A percentile compares a stretch with the other conserved stretches of the same genome.
Conservation (phyloP, 192 early-diverging fungal genomes). For the Coemansia furcata region DNA sequence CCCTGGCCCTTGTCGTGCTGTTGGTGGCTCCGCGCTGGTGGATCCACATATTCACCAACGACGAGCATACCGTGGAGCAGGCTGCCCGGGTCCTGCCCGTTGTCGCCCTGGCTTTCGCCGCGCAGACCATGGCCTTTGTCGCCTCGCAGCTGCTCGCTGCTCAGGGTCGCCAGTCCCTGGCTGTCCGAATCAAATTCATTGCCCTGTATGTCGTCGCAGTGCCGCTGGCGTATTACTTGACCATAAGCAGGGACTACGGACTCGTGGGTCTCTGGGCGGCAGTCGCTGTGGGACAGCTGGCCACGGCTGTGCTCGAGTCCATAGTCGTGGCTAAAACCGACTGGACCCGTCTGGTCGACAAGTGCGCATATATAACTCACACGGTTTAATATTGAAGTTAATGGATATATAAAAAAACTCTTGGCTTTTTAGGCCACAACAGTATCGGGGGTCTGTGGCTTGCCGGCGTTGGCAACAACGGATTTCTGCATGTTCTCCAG, state of each 20-base stretch:
- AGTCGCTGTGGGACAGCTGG: slow-evolving; percentile 43
- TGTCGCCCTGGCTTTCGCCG: slow-evolving; percentile 17
- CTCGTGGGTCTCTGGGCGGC: slow-evolving; percentile 69
- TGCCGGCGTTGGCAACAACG: slow-evolving; percentile 20
- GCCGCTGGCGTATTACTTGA: slow-evolving; percentile 56
- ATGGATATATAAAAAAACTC: background rate
- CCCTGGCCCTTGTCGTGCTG: slow-evolving; percentile 31
- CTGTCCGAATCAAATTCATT: slow-evolving; percentile 52
- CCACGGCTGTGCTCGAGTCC: slow-evolving; percentile 24
- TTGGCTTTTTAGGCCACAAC: background rate
- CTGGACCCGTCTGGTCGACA: slow-evolving; percentile 27
- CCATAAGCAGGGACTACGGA: slow-evolving; percentile 52
- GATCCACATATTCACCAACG: slow-evolving; percentile 56
- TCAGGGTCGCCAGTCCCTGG: slow-evolving; percentile 54
- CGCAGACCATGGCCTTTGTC: slow-evolving; percentile 57
- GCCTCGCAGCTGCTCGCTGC: slow-evolving; percentile 59
- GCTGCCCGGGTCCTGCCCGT: slow-evolving; percentile 10
- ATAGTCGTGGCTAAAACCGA: slow-evolving; percentile 28
- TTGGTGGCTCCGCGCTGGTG: slow-evolving; percentile 20
- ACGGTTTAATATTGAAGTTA: background rate
- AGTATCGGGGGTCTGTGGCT: slow-evolving; percentile 13
- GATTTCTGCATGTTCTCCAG: slow-evolving; percentile 44
- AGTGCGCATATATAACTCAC: slow-evolving; percentile 18
- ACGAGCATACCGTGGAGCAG: slow-evolving; percentile 12
- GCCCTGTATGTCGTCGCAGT: slow-evolving; percentile 55